phyloP scores from a whole-genome alignment of 2,329 filamentous ascomycete genomes.

The Ceratocystis diversiconidia region DNA sequence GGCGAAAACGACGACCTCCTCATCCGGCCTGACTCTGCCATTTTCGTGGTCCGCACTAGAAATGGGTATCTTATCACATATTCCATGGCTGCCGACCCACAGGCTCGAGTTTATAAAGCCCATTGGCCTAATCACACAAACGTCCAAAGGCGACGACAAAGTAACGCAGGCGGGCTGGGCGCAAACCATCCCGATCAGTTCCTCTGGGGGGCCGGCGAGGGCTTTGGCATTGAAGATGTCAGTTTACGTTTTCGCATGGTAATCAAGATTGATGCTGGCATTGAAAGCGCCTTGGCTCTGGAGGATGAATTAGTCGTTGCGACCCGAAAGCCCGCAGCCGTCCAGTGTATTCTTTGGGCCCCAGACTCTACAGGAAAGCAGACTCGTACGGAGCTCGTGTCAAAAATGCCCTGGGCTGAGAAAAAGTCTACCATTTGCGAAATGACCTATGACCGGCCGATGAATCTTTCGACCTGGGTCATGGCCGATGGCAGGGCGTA shows the following conservation, averaged over 20 bases:
- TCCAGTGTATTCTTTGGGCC: conserved; percentile 92
- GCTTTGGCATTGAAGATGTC: conserved; percentile 67
- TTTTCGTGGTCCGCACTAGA: conserved; percentile 78
- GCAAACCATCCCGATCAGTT: conserved; percentile 45
- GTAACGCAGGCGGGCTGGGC: conserved; percentile 43
- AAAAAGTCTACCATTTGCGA: conserved; percentile 63
- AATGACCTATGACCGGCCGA: conserved; percentile 88
- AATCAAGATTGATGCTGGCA: conserved; percentile 93
- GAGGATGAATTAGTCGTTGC: conserved; percentile 89
- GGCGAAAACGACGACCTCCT: conserved; percentile 74
- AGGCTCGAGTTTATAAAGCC: conserved; percentile 71
- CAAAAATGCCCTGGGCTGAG: conserved; percentile 71
- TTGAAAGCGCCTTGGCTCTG: conserved; percentile 71
- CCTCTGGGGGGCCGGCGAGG: conserved; percentile 65
- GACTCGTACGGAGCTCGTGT: conserved; percentile 80
- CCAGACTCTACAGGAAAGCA: conserved; percentile 70
- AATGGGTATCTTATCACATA: conserved; percentile 88
- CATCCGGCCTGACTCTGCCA: conserved; percentile 79
- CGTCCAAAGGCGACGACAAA: conserved; percentile 47
- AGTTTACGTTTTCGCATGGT: conserved; percentile 92
- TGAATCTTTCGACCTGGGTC: conserved; percentile 91
- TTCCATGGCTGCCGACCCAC: conserved; percentile 70
- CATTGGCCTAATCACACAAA: conserved; percentile 57
- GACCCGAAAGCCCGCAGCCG: conserved; percentile 79
- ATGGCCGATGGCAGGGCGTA: conserved; percentile 78